Base-by-base conservation (phyloP, 1,284 basidiomycete genomes). In the Sporisorium iseilematis-ciliati region DNA sequence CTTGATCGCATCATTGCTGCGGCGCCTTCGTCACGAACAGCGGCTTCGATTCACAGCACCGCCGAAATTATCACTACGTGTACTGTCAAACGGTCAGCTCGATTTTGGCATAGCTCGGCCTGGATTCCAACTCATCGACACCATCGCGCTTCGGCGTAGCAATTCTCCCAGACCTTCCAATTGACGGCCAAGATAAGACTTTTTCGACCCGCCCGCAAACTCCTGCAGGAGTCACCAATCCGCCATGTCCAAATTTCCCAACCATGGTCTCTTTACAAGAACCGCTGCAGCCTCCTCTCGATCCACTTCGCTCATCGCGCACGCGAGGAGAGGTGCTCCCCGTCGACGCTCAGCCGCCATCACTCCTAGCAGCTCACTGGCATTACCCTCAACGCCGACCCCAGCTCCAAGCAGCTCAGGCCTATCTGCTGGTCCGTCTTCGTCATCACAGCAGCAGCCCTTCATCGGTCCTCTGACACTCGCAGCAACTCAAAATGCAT, bases 191-290 rank as follows among this genome's bases (percentile, higher is more conserved):
- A 38, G 35, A 38, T 38, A 38, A 38, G 35, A 38, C 35, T 16
- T 16, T 16, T 38, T 4, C 35, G 16, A 38, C 35, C 16, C 35
- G 14, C 14, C 35, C 35, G 14, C 35, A 16, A 38, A 5, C 7
- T 38, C 12, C 14, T 38, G 35, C 35, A 14, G 14, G 10, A 38
- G 35, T 4, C 35, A 38, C 14, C 48, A n/a, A 48, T 3, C 58
- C 6, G 57, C 16, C 53, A 78, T 78, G 75, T 69, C 75, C 48
- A 75, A 78, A 35, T 63, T 78, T n/a, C 72, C 72, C 6, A 75
- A 75, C 38, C 72, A 75, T 55, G 75, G 67, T 45, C 65, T 78
- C 42, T 66, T 78, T n/a, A 55, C 75, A 38, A 61, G 75, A 26
- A 71, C 71, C 18, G 75, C 75, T 20, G 43, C 75, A 14, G 67